A percentile compares a stretch with the other conserved stretches of the same genome.
Conservation (phyloP, 495 filamentous ascomycete species). For the Hypoxylon intermedium region DNA sequence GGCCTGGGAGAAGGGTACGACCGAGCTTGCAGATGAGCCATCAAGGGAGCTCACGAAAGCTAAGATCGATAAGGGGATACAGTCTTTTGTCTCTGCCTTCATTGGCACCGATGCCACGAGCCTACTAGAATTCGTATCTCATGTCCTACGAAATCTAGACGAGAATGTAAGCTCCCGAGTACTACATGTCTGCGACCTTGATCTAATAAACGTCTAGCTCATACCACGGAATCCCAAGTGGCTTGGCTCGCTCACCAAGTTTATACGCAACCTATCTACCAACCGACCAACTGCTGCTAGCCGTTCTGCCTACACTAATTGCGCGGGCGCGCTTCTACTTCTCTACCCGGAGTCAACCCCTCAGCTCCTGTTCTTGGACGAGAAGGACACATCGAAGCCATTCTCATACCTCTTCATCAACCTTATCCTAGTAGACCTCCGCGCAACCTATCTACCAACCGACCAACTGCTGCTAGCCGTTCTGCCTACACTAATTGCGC, state of each 20-base stretch:
- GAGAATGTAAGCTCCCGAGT: slow-evolving; percentile 44
- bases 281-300: slow-evolving; percentile 56
- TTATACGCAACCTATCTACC: slow-evolving; percentile 52
- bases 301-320: slow-evolving; percentile 58
- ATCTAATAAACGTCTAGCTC: slow-evolving; percentile 25
- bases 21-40: slow-evolving; percentile 28
- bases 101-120: slow-evolving; percentile 59
- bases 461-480: slow-evolving; percentile 56
- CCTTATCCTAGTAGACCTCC: slow-evolving; percentile 67
- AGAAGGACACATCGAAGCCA: slow-evolving; percentile 52
- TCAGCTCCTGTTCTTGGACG: slow-evolving; percentile 55
- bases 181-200: background rate
- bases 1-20: slow-evolving; percentile 56
- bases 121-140: slow-evolving; percentile 55
- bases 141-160: slow-evolving; percentile 51
- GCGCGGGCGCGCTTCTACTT: slow-evolving; percentile 61
- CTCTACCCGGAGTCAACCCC: slow-evolving; percentile 53
- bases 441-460: slow-evolving; percentile 51
- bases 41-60: slow-evolving; percentile 31
- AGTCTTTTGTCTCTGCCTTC: slow-evolving; percentile 55
- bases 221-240: slow-evolving; percentile 50
- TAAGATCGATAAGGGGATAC: slow-evolving; percentile 55
- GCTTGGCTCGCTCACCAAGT: slow-evolving; percentile 48
- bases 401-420: slow-evolving; percentile 67
- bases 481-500: slow-evolving; percentile 58